Evolutionary conservation across 169 alveolate species (phyloP).

Genomic region (Cyclospora cayetanensis): DNA sequence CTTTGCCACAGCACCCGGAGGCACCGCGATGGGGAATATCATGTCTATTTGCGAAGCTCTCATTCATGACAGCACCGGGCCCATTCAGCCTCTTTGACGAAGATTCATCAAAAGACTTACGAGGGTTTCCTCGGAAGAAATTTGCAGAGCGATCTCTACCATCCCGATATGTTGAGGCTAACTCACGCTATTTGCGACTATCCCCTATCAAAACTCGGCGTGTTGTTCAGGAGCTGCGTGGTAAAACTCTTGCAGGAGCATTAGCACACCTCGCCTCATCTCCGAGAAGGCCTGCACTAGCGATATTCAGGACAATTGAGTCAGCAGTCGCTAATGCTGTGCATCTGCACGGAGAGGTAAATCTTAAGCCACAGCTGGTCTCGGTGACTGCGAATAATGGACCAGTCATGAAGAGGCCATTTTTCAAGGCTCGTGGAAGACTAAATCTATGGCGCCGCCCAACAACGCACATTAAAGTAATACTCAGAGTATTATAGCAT

Average conservation of each 20-base stretch:
- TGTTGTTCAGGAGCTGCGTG: constrained; percentile 58
- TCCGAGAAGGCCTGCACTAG: constrained; percentile 71
- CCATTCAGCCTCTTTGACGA: neutral
- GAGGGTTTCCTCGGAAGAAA: neutral
- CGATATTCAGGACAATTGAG: constrained; percentile 48
- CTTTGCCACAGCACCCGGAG: neutral
- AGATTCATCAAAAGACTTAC: neutral
- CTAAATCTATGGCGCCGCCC: constrained; percentile 58
- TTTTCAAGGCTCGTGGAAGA: constrained; percentile 53
- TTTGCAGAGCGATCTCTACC: neutral
- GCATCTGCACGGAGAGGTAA: neutral
- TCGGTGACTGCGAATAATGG: constrained; percentile 67
- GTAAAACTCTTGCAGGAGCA: constrained; percentile 58
- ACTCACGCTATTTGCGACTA: constrained; percentile 49
- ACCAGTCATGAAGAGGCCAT: constrained; percentile 59
- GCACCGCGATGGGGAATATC: neutral
- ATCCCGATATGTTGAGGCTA: neutral
- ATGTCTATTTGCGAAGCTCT: neutral
- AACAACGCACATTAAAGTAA: constrained; percentile 67
- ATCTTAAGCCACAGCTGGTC: neutral
- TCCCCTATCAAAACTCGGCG: constrained; percentile 70
- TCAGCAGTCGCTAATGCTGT: constrained; percentile 70
- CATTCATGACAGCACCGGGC: constrained; percentile 3
- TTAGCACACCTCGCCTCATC: constrained; percentile 70
- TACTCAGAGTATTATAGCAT: constrained; percentile 28